Percentiles rank a stretch among this genome's conserved stretches.
These are phyloP conservation scores for Solanum sitiens DNA, from an alignment of 257 asterid species.

Conservation along the genomic window DNA sequence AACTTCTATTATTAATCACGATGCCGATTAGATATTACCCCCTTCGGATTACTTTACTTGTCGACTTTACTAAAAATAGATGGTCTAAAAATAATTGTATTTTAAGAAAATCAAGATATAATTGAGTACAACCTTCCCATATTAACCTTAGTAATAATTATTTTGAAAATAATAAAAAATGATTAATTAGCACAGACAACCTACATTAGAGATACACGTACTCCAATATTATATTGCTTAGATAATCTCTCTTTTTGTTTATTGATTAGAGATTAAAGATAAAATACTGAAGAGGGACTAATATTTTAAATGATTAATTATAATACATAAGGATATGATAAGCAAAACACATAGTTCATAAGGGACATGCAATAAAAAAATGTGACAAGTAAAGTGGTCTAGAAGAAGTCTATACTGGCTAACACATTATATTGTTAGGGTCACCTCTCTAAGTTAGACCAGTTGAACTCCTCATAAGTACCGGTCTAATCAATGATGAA, in stretches of 20 bases:
- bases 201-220: neutral
- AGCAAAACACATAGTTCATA: neutral
- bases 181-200: neutral
- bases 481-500: neutral
- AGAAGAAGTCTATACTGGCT: neutral
- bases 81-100: neutral
- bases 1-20: neutral
- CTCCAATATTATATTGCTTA: neutral
- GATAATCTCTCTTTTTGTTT: neutral
- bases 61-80: neutral
- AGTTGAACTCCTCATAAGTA: neutral
- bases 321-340: neutral
- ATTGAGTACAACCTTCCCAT: neutral
- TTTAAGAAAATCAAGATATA: neutral
- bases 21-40: neutral
- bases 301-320: neutral
- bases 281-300: neutral
- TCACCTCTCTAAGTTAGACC: neutral
- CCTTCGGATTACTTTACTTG: neutral
- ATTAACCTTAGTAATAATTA: neutral
- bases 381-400: neutral
- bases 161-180: neutral
- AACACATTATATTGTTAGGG: neutral
- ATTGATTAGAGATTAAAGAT: neutral
- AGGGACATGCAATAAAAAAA: neutral